phyloP scores from a whole-genome alignment of 208 protist genomes.

The Acanthamoeba sp. region DNA sequence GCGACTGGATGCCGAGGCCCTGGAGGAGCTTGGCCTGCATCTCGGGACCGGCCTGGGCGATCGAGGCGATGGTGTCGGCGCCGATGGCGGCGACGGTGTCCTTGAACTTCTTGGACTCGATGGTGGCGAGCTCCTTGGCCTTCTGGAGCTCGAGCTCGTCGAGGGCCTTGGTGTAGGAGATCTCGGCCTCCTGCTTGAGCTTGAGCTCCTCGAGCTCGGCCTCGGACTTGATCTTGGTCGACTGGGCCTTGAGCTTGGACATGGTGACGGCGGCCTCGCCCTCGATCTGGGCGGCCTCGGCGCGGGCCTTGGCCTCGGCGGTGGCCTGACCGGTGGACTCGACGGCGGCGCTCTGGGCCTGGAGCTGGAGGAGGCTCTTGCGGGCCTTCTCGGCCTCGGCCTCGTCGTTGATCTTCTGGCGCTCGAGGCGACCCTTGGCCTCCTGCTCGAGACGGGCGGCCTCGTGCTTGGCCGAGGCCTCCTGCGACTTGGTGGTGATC shows the following conservation, averaged over 20 bases:
- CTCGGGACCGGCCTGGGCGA: slow-evolving; percentile 95
- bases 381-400: slow-evolving; percentile 94
- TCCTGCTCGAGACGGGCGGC: slow-evolving; percentile 94
- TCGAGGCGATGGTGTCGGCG: slow-evolving; percentile 91
- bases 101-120: slow-evolving; percentile 94
- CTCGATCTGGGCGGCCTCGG: slow-evolving; percentile 93
- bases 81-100: slow-evolving; percentile 93
- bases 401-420: slow-evolving; percentile 95
- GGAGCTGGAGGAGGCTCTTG: slow-evolving; percentile 91
- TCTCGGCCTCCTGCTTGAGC: slow-evolving; percentile 92
- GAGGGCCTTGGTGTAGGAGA: slow-evolving; percentile 89
- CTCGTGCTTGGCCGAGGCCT: slow-evolving; percentile 94
- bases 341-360: slow-evolving; percentile 92
- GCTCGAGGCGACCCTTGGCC: slow-evolving; percentile 93
- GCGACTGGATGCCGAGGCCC: slow-evolving; percentile 93
- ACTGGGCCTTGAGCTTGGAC: slow-evolving; percentile 90
- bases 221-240: slow-evolving; percentile 92
- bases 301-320: slow-evolving; percentile 93
- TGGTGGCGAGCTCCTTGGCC: slow-evolving; percentile 89
- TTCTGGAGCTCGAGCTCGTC: slow-evolving; percentile 92
- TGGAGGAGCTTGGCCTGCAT: slow-evolving; percentile 96
- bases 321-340: slow-evolving; percentile 93
- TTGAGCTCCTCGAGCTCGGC: slow-evolving; percentile 85
- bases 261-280: slow-evolving; percentile 91
- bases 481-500: slow-evolving; percentile 98